These are phyloP conservation scores for Silene conica DNA, from an alignment of 148 eudicot species.

Conservation along the genomic window DNA sequence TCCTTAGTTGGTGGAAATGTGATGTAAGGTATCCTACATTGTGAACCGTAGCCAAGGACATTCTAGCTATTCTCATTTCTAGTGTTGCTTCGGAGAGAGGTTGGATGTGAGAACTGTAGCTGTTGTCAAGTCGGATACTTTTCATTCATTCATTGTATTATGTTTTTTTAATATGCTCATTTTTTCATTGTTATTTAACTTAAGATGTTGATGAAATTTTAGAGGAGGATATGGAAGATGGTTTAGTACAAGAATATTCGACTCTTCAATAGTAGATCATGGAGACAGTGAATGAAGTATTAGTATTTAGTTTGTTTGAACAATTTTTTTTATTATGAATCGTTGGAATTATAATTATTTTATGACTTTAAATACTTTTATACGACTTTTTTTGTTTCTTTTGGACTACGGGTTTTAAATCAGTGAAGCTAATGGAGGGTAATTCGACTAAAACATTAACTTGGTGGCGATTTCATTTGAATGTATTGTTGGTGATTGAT, in stretches of 20 bases:
- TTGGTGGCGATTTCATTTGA: no score
- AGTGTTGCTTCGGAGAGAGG: neutral
- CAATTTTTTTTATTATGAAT: no score
- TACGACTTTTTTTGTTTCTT: no score
- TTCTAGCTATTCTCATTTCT: neutral
- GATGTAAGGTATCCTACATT: constrained; percentile 1
- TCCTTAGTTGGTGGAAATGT: neutral
- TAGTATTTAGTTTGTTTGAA: no score
- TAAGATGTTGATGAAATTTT: neutral
- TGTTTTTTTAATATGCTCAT: neutral
- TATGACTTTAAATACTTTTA: no score
- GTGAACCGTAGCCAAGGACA: neutral
- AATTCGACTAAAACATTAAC: no score
- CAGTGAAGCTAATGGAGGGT: no score
- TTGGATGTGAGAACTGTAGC: neutral
- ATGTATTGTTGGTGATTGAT: no score
- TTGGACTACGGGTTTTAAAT: no score
- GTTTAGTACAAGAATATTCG: neutral
- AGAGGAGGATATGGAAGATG: neutral
- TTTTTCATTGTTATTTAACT: neutral
- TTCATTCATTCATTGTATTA: neutral
- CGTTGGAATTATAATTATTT: no score
- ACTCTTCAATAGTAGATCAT: neutral
- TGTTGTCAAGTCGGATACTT: no score
- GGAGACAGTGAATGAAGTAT: neutral